Evolutionary conservation across 805 yeast species (phyloP).

Genomic region (Zygosaccharomyces gambellarensis): DNA sequence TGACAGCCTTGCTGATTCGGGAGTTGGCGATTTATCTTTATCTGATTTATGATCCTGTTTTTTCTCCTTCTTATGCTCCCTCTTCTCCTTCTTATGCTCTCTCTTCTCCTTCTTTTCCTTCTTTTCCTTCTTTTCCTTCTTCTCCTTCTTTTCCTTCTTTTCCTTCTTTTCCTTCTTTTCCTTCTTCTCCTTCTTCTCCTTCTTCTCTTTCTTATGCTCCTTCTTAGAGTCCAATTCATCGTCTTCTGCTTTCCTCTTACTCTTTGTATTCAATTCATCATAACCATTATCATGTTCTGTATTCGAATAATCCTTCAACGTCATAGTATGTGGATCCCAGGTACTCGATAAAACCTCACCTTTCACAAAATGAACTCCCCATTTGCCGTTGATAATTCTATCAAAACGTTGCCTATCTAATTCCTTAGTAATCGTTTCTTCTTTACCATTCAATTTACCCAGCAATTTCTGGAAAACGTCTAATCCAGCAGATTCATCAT

Average conservation of each 20-base stretch:
- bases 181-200: conserved; percentile 25
- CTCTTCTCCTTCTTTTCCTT: conserved; percentile 15
- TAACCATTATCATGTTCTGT: conserved; percentile 26
- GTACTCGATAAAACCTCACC: conserved; percentile 83
- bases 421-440: conserved; percentile 57
- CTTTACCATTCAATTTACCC: conserved; percentile 86
- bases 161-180: conserved; percentile 20
- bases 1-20: conserved; percentile 54
- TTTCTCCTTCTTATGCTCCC: conserved; percentile 27
- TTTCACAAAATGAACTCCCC: conserved; percentile 82
- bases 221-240: conserved; percentile 21
- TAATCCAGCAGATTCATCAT: conserved; percentile 82
- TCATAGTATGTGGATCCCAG: conserved; percentile 60
- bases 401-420: conserved; percentile 65
- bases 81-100: conserved; percentile 16
- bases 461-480: conserved; percentile 89
- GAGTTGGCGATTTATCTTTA: conserved; percentile 28
- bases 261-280: conserved; percentile 21
- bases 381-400: conserved; percentile 71
- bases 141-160: conserved; percentile 22
- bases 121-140: conserved; percentile 29
- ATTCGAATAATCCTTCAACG: conserved; percentile 30
- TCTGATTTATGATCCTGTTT: conserved; percentile 30
- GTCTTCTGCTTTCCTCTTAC: conserved; percentile 27
- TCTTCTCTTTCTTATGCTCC: conserved; percentile 23